Evolutionary conservation across 306 rosid species (phyloP).

Genomic region (Dryas drummondii): DNA sequence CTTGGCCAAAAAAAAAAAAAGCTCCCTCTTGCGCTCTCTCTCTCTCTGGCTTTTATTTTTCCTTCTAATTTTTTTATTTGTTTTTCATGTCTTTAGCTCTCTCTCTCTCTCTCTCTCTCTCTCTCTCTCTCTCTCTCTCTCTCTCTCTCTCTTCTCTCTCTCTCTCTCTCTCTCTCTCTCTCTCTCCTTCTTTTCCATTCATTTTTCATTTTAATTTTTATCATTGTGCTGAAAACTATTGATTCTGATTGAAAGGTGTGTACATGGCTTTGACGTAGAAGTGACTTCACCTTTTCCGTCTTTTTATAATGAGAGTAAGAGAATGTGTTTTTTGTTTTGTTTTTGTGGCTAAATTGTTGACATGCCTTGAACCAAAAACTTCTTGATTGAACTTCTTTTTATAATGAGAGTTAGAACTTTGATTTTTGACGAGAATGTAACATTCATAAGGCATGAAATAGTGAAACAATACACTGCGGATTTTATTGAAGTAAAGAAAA

Average conservation of each 20-base stretch:
- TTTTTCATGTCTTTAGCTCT: background rate
- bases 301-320: background rate
- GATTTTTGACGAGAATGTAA: no score
- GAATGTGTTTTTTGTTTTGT: background rate
- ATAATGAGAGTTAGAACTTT: no score
- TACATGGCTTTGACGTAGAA: constrained; percentile 12
- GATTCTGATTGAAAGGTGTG: background rate
- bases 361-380: no score
- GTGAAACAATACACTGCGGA: no score
- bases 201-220: background rate
- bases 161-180: background rate
- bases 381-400: no score
- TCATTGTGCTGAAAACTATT: no score
- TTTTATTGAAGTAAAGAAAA: no score
- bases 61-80: no score
- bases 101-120: background rate
- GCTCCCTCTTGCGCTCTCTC: background rate
- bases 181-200: no score
- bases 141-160: background rate
- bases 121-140: background rate
- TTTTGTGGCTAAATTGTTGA: background rate
- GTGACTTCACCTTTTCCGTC: background rate
- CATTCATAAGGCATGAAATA: no score
- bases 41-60: no score
- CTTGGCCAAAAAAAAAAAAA: no score